Evolutionary conservation across 75 land plant species (phyloP).

Genomic region (Ceratopteris richardii): DNA sequence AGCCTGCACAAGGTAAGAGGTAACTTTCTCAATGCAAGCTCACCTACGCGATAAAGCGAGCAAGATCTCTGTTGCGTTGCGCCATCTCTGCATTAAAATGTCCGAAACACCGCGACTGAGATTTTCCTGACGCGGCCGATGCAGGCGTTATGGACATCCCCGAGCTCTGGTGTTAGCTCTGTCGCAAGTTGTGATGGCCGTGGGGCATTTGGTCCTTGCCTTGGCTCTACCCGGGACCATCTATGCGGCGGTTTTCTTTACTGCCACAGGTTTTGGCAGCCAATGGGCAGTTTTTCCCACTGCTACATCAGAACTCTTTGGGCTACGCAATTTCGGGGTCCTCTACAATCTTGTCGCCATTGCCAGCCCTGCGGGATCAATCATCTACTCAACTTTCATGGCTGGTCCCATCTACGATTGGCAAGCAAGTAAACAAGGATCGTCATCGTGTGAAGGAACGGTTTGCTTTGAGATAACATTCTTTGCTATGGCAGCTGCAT

Average conservation of each 20-base stretch:
- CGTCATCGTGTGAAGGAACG: slow-evolving; percentile 19
- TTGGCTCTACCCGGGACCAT: slow-evolving; percentile 56
- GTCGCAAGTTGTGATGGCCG: slow-evolving; percentile 53
- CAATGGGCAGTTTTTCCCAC: slow-evolving; percentile 62
- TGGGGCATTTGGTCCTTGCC: slow-evolving; percentile 58
- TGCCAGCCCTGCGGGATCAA: slow-evolving; percentile 65
- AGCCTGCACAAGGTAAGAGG: neutral
- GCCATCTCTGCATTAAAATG: neutral
- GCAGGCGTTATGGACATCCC: slow-evolving; percentile 29
- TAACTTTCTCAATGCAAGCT: too few relatives aligned
- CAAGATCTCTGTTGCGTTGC: neutral
- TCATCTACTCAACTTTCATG: slow-evolving; percentile 63
- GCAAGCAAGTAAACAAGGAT: slow-evolving; percentile 31
- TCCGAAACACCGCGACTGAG: too few relatives aligned
- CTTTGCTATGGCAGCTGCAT: slow-evolving; percentile 35
- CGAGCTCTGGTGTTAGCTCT: slow-evolving; percentile 48
- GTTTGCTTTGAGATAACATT: slow-evolving; percentile 26
- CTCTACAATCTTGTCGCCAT: slow-evolving; percentile 63
- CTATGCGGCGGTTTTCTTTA: slow-evolving; percentile 52
- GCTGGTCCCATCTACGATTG: slow-evolving; percentile 42
- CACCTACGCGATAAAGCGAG: too few relatives aligned
- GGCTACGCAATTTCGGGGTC: slow-evolving; percentile 61
- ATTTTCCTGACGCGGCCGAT: neutral
- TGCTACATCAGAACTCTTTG: slow-evolving; percentile 71
- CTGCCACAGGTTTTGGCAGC: slow-evolving; percentile 69